Evolutionary conservation across 2,329 filamentous ascomycete species (phyloP), one percentile per base, ranked within the genome.

Genomic region (Xylariomycetidae sp.): DNA sequence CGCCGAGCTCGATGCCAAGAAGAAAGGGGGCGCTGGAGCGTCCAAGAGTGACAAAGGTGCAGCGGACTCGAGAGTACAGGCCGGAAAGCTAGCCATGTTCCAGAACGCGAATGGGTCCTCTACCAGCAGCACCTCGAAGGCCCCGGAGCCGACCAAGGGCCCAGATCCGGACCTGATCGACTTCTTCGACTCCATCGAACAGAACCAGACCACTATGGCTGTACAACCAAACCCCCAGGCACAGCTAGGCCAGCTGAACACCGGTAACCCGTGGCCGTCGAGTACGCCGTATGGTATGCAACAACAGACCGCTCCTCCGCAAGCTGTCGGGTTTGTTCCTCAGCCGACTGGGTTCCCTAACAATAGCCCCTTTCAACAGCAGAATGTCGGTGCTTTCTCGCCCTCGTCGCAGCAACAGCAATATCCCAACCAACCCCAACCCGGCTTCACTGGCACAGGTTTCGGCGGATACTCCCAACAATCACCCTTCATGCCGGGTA

Each of bases 111-210:
- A 64, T 33, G 53, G 54, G 23, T 47, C 59, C 27, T 49, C 51
- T 36, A 35, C 54, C 16, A 45, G 56, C 14, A n/a, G n/a, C n/a
- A 40, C 44, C 36, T 49, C 68, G 23, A 73, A 73, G 46, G 61
- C 71, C 6, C 48, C 60, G 9, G 65, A 63, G 44, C 59, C 64
- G 3, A 58, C 63, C 22, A 88, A 83, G 59, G 80, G 74, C 2
- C 79, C 81, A 17, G 80, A 76, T 47, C 79, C 82, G 17, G 85
- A 94, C 66, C 70, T 94, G 41, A 97, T 94, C 54, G 92, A 90
- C 66, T 96, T 94, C 62, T 95, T 95, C 58, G 90, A 83, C 53
- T 89, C 88, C 5, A 95, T 94, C 51, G 89, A 96, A 53, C 80
- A 88, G 54, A 88, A 89, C 44, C 88, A 92, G 57, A 85, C 85